phyloP scores from a whole-genome alignment of 1,284 basidiomycete species.

The Puccinia polysora region DNA sequence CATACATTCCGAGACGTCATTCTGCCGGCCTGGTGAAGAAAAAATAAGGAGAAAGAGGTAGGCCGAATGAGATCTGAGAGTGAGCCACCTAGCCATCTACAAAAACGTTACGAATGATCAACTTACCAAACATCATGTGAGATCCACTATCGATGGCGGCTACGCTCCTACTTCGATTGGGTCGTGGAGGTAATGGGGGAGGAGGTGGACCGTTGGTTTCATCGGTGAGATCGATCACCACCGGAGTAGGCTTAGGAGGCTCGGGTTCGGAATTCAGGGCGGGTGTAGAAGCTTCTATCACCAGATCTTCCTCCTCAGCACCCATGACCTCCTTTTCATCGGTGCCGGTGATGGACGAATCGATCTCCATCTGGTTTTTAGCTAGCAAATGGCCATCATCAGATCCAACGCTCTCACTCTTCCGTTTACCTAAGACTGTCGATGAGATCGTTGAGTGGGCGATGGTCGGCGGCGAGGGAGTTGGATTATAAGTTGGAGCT shows the following conservation, averaged over 20 bases:
- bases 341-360: conserved; percentile 3
- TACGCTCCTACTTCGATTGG: conserved; percentile 19
- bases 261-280: not conserved
- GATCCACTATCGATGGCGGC: conserved; percentile 60
- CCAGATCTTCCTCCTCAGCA: not conserved
- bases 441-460: conserved; percentile 48
- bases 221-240: conserved; percentile 38
- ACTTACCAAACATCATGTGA: conserved; percentile 77
- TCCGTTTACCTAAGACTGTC: conserved; percentile 70
- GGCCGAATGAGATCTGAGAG: conserved; percentile 14
- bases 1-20: conserved; percentile 97
- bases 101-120: conserved; percentile 19
- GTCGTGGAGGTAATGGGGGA: conserved; percentile 38
- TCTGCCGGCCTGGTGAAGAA: conserved; percentile 77
- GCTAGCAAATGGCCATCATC: conserved; percentile 43
- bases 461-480: conserved; percentile 46
- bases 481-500: conserved; percentile 10
- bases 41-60: not conserved
- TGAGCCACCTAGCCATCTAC: not conserved
- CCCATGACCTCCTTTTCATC: conserved; percentile 32
- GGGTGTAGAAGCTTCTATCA: not conserved
- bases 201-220: conserved; percentile 2
- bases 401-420: conserved; percentile 54
- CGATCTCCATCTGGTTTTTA: not conserved
- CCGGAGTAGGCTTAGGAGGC: not conserved